Percentiles rank a stretch among this genome's conserved stretches.
phyloP scores from a whole-genome alignment of 208 protist genomes.

The Leptomonas pyrrhocoris region DNA sequence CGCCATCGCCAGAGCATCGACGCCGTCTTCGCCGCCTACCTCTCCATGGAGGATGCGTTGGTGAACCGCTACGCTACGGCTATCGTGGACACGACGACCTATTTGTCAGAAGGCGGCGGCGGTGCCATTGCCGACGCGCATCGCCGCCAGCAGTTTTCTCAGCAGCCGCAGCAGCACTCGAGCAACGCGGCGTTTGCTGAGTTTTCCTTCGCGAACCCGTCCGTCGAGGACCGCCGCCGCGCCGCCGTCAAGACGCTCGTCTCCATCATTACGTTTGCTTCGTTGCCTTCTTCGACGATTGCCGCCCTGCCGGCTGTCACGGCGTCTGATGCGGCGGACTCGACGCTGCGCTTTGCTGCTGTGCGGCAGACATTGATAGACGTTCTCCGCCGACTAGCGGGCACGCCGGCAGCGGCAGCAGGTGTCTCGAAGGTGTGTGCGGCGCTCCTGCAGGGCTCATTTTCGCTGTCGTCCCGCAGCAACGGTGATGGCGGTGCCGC shows the following conservation, averaged over 20 bases:
- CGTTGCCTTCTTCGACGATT: constrained; percentile 7
- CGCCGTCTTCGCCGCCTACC: constrained; percentile 24
- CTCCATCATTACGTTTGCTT: constrained; percentile 34
- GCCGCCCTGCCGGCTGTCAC: not conserved
- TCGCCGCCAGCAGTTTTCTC: constrained; percentile 7
- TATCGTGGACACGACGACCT: constrained; percentile 34
- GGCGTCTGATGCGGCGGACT: constrained; percentile 2
- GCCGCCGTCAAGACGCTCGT: constrained; percentile 39
- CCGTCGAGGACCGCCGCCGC: constrained; percentile 22
- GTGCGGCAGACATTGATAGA: constrained; percentile 16
- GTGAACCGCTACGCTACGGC: constrained; percentile 27
- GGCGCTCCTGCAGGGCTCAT: constrained; percentile 10
- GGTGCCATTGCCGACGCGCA: not conserved
- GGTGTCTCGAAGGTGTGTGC: constrained; percentile 28
- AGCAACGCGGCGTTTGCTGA: not conserved
- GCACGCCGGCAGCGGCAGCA: not conserved
- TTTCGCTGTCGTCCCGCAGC: not conserved
- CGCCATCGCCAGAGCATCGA: constrained; percentile 28
- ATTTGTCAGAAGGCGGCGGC: constrained; percentile 26
- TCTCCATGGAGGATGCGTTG: constrained; percentile 32
- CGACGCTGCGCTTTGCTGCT: constrained; percentile 17
- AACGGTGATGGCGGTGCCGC: no score
- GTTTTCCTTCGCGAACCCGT: constrained; percentile 17
- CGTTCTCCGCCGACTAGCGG: constrained; percentile 14
- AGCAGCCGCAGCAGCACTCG: not conserved